Base-by-base conservation (phyloP, 306 rosid species). In the Bauhinia variegata region DNA sequence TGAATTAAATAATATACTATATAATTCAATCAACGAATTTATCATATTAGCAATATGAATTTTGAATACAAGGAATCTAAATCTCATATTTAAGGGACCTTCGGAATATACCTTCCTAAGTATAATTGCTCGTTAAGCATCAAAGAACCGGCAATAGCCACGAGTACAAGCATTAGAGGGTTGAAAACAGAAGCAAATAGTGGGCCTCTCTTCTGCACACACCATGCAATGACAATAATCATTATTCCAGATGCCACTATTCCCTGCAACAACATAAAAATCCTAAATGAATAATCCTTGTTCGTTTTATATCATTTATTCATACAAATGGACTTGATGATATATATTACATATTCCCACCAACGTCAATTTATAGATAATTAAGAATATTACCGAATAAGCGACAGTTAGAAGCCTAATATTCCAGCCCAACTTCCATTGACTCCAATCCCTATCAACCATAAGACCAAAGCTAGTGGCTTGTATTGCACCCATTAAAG, bases 361-460 rank as follows among this genome's bases (percentile, higher is more conserved):
- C n/a, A n/a, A n/a, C n/a, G n/a, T n/a, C n/a, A 34, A 34, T 3
- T 34, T 7, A 5, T 0, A 5, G 9, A 36, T 36, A 8, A 8
- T n/a, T n/a, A n/a, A n/a, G 41, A 2, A 36, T 36, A 36, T 36
- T 33, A 71, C 76, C 63, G 76, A 6, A 42, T 39, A 62, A 17
- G 38, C 17, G 1, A 13, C 63, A 3, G 76, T 32, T 11, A 71
- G 38, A 61, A 71, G 59, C 57, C 70, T 62, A 42, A 72, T 43
- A 5, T 14, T 62, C 2, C 56, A 72, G 32, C 49, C 39, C 38
- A 72, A 17, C 17, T 42, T 62, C 77, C 77, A 72, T 15, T 72
- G 70, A 11, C 14, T 62, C 70, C 77, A 62, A 54, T 72, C 77
- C n/a, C 46, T 72, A 15, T 72, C 77, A n/a, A 53, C 49, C 43